Evolutionary conservation across 108 stramenopile species (phyloP), one percentile per base, ranked within the genome.

Genomic region (Pseudonitzschia delicatissima): DNA sequence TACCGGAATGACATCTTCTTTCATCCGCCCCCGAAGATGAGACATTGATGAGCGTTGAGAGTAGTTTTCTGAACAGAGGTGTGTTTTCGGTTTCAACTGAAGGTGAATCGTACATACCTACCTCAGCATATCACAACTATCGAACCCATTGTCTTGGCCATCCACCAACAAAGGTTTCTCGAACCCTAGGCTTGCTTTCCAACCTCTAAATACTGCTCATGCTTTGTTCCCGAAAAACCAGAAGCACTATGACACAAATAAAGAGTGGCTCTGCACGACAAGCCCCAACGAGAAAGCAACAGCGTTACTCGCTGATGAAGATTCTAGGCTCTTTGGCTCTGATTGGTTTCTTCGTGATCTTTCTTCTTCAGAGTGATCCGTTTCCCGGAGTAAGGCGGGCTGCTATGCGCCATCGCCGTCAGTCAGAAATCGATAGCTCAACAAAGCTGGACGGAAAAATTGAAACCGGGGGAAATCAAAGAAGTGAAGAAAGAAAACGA

Each of bases 241-340:
- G n/a, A 6, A n/a, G 40, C 11, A 74, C 11, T 17, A 76, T 76
- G 74, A 76, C 74, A 45, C 67, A 64, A 28, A 63, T 76, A 45
- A 76, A 76, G 40, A 59, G 60, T 47, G 60, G 44, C 2, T 47
- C 57, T 51, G 18, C 18, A 9, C 27, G 55, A 18, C 35, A 34
- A 27, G 53, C 32, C 1, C 26, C 53, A 13, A 64, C 62, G 21
- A 40, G 68, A 11, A 76, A 64, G 44, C 50, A 62, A 45, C 68
- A 69, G 40, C 62, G 68, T 13, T 69, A 47, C 42, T 76, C 74
- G 4, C 29, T 76, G 8, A 42, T 76, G 39, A 76, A 76, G 50
- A 55, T 58, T 7, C 57, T 44, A 3, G 64, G 33, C 18, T 5
- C 29, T 33, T 20, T 69, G 9, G 26, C 64, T 32, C 7, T 57